Percentiles rank a stretch among this genome's conserved stretches.
phyloP scores from a whole-genome alignment of 352 stramenopile genomes.

The Lagenidium giganteum region DNA sequence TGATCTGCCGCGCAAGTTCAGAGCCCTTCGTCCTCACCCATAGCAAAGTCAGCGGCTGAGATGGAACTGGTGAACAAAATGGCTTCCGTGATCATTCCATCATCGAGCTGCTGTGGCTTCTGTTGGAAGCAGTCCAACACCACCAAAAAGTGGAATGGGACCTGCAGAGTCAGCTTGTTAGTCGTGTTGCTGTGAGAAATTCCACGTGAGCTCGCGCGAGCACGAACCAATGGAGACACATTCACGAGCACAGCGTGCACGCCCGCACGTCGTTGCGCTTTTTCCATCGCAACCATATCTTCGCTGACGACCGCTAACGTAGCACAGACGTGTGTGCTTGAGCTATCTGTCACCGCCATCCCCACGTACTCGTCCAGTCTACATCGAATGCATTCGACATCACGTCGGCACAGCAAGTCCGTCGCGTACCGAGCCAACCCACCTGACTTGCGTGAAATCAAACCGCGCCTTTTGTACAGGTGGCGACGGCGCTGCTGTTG shows the following conservation, averaged over 20 bases:
- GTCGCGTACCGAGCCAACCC: constrained; percentile 1
- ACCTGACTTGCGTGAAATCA: constrained; percentile 67
- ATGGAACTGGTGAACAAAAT: constrained; percentile 22
- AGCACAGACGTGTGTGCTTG: constrained; percentile 5
- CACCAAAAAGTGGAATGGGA: constrained; percentile 53
- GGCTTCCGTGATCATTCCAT: too few relatives aligned
- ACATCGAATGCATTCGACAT: background rate
- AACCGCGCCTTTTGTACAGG: constrained; percentile 26
- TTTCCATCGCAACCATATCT: background rate
- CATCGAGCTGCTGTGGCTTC: constrained; percentile 32
- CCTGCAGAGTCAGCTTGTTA: constrained; percentile 28
- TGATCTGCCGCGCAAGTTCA: too few relatives aligned
- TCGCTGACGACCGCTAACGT: background rate
- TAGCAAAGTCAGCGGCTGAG: constrained; percentile 32
- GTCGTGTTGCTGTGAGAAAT: too few relatives aligned
- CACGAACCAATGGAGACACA: constrained; percentile 53
- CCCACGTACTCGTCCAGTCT: constrained; percentile 40
- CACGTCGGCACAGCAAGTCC: background rate
- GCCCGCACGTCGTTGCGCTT: constrained; percentile 1
- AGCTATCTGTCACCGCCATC: background rate
- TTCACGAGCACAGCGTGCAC: constrained; percentile 47
- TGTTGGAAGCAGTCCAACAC: constrained; percentile 36
- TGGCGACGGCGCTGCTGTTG: too few relatives aligned
- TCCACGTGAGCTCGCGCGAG: background rate
- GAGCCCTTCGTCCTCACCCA: constrained; percentile 41